These are phyloP conservation scores for Chrysoporthe cubensis DNA, from an alignment of 2,329 filamentous ascomycete species.

Conservation along the genomic window DNA sequence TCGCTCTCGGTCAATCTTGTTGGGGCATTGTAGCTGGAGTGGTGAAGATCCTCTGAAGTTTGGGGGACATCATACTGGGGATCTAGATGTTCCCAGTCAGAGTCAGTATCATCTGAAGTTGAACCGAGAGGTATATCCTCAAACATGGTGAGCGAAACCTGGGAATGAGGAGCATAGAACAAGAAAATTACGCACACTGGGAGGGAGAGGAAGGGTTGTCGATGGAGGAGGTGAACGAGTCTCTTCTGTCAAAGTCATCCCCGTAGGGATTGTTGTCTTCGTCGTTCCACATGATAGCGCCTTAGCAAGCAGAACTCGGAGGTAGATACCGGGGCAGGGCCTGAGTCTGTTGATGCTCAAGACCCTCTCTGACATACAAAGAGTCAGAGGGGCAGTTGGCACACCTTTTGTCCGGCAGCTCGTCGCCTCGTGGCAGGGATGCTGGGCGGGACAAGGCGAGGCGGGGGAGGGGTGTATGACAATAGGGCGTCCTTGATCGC, in stretches of 20 bases:
- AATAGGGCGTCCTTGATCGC: neutral
- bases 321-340: neutral
- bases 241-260: conserved; percentile 83
- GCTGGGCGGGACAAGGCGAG: conserved; percentile 17
- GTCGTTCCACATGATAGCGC: conserved; percentile 88
- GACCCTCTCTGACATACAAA: neutral
- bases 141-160: conserved; percentile 39
- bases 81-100: conserved; percentile 52
- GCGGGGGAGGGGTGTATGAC: conserved; percentile 21
- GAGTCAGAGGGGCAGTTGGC: neutral
- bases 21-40: conserved; percentile 21
- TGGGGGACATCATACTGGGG: conserved; percentile 68
- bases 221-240: conserved; percentile 73
- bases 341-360: neutral
- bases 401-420: conserved; percentile 14
- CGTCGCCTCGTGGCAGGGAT: conserved; percentile 1
- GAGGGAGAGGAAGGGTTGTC: conserved; percentile 67
- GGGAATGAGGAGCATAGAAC: conserved; percentile 33
- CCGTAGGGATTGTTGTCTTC: conserved; percentile 99
- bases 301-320: neutral
- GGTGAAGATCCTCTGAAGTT: conserved; percentile 53
- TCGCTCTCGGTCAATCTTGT: conserved; percentile 45
- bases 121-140: conserved; percentile 43
- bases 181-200: conserved; percentile 51
- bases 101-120: conserved; percentile 45